A percentile compares a stretch with the other conserved stretches of the same genome.
Evolutionary conservation across 306 rosid species (phyloP).

Genomic region (Vigna mungo): DNA sequence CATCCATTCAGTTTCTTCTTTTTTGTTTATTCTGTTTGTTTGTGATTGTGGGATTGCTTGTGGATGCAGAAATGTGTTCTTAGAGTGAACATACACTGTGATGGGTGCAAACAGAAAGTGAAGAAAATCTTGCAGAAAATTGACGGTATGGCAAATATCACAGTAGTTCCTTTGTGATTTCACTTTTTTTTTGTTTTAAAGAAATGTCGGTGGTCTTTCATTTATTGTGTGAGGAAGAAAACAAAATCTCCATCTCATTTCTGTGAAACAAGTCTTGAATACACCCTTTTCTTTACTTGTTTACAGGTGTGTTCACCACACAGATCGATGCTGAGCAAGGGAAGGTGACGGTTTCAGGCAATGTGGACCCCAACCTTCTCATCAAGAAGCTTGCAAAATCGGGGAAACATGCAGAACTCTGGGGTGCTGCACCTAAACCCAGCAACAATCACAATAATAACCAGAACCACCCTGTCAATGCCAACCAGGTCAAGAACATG

Average conservation of each 20-base stretch:
- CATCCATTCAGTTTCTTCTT: neutral
- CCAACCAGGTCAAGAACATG: constrained; percentile 74
- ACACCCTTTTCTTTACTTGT: neutral
- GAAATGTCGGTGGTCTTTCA: neutral
- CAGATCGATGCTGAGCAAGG: constrained; percentile 95
- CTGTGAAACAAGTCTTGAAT: neutral
- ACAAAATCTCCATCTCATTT: neutral
- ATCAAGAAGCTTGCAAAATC: constrained; percentile 90
- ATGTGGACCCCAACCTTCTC: constrained; percentile 81
- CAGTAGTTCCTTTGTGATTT: neutral
- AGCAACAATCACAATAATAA: constrained; percentile 39
- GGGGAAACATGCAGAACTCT: constrained; percentile 88
- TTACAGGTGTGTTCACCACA: constrained; percentile 81
- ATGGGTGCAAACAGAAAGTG: constrained; percentile 93
- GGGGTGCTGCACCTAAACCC: constrained; percentile 72
- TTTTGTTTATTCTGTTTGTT: constrained; percentile 45
- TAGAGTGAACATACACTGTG: constrained; percentile 97
- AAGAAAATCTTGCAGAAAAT: constrained; percentile 95
- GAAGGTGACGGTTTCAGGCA: constrained; percentile 85
- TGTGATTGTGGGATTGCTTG: constrained; percentile 55
- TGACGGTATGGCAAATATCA: constrained; percentile 62
- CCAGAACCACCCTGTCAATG: constrained; percentile 55
- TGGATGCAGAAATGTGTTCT: constrained; percentile 89
- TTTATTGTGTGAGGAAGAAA: neutral
- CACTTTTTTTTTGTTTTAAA: neutral